Conservation (phyloP, 495 filamentous ascomycete genomes). For the Pyrenopolyporus hunteri region DNA sequence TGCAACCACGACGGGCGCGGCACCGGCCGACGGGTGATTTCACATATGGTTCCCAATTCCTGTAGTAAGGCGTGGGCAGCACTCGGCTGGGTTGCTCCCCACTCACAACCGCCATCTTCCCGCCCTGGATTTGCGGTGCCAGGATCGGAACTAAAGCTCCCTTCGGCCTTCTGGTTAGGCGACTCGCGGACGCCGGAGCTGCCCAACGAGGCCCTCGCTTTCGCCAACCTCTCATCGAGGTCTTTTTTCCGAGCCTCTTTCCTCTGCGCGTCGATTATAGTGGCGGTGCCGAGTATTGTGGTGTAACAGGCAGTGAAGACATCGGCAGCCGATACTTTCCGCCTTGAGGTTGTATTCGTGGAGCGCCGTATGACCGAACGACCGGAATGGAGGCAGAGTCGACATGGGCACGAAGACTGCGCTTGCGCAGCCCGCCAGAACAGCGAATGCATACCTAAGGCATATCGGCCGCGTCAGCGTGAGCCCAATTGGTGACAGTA, state of each 20-base stretch:
- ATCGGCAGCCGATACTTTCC: slow-evolving; percentile 61
- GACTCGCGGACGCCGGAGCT: slow-evolving; percentile 34
- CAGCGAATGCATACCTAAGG: slow-evolving; percentile 67
- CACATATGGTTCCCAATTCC: slow-evolving; percentile 22
- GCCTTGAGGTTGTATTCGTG: slow-evolving; percentile 58
- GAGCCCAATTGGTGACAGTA: slow-evolving; percentile 14
- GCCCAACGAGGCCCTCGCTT: slow-evolving; percentile 51
- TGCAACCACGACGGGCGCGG: slow-evolving; percentile 22
- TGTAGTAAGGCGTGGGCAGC: slow-evolving; percentile 2
- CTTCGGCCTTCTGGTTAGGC: slow-evolving; percentile 15
- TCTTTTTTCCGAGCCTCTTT: slow-evolving; percentile 67
- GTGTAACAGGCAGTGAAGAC: slow-evolving; percentile 74
- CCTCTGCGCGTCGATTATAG: slow-evolving; percentile 65
- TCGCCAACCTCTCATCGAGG: slow-evolving; percentile 64
- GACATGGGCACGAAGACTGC: slow-evolving; percentile 66
- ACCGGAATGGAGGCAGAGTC: slow-evolving; percentile 63
- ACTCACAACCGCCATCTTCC: no score
- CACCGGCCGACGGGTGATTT: slow-evolving; percentile 19
- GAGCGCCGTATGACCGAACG: slow-evolving; percentile 59
- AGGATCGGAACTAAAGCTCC: background rate
- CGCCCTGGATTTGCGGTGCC: background rate
- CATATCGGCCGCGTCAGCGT: slow-evolving; percentile 38
- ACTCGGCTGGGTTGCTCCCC: background rate
- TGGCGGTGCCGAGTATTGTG: slow-evolving; percentile 74
- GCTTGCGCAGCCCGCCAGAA: slow-evolving; percentile 72